Evolutionary conservation across 129 eudicot species (phyloP).

Genomic region (Ambrosia artemisiifolia): DNA sequence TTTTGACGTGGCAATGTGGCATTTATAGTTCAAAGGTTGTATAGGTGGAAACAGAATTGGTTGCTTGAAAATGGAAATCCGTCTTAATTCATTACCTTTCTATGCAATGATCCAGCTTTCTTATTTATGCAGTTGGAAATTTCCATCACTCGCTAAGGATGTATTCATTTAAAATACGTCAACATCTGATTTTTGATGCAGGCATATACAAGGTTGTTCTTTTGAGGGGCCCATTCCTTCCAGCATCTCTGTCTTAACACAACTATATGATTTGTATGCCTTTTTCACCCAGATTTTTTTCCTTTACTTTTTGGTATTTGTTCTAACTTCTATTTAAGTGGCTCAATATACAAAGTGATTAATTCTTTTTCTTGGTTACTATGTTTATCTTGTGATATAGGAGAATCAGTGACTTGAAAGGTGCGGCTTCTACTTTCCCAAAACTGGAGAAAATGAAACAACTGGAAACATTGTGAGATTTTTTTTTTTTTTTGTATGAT

Average conservation of each 20-base stretch:
- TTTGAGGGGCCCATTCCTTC: conserved; percentile 82
- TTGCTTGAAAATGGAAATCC: neutral
- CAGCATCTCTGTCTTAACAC: conserved; percentile 54
- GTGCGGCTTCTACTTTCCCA: conserved; percentile 54
- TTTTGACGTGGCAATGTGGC: neutral
- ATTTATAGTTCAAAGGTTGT: neutral
- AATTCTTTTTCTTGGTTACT: neutral
- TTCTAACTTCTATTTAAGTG: neutral
- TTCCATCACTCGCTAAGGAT: neutral
- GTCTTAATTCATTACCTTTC: neutral
- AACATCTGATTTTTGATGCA: conserved; percentile 27
- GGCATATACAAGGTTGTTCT: conserved; percentile 79
- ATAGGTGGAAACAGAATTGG: neutral
- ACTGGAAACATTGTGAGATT: conserved; percentile 57
- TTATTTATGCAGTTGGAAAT: neutral
- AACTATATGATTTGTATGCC: conserved; percentile 53
- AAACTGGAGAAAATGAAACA: conserved; percentile 38
- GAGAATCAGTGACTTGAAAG: conserved; percentile 74
- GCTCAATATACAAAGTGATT: neutral
- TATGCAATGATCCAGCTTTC: neutral
- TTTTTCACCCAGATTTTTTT: neutral
- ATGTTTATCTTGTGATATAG: conserved; percentile 29
- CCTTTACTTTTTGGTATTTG: neutral
- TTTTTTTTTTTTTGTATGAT: neutral
- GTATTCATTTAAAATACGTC: conserved; percentile 4